Evolutionary conservation across 2,329 filamentous ascomycete genomes (phyloP), one percentile per base, ranked within the genome.

Genomic region (Elsinoe necatrix): DNA sequence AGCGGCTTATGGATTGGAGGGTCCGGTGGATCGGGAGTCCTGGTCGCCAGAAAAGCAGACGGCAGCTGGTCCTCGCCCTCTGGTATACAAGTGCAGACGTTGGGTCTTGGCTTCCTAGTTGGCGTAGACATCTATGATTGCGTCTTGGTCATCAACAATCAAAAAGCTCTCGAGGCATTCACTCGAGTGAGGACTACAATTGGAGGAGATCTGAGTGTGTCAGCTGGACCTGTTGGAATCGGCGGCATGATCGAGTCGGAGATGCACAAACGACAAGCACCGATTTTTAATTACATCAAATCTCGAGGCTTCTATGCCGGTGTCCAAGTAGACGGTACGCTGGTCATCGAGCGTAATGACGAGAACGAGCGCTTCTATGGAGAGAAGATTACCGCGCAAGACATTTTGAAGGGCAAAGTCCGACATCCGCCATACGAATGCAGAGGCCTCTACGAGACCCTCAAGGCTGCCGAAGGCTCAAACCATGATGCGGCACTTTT

Each of bases 51-150:
- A 63, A 87, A 88, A 65, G 85, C 86, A 21, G 90, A 95, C 63
- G 90, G 91, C 5, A 85, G 84, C 61, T 96, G 91, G 91, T 93
- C 89, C 61, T 87, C 90, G 7, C 92, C 92, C 0, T 95, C 89
- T 0, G 91, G 88, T 48, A 90, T 97, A 62, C 81, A 95, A 74
- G 79, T 95, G 47, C 92, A 97, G 68, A 95, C 92, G 0, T 83
- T 89, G 0, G 89, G 87, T 0, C 78, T 96, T 31, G 92, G 90
- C 34, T 96, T 97, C 67, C 80, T 95, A 55, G 85, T 91, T 4
- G 92, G 91, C 1, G 86, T 95, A 39, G 92, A 97, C 68, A 90
- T 96, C 29, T 97, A 96, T 75, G 92, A 97, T 69, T 95, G 91
- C 66, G 87, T 97, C 12, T 80, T 96, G 7, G 87, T 96, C 34